Evolutionary conservation across 2,329 filamentous ascomycete genomes (phyloP).

Genomic region (Ceratocystis diversiconidia): DNA sequence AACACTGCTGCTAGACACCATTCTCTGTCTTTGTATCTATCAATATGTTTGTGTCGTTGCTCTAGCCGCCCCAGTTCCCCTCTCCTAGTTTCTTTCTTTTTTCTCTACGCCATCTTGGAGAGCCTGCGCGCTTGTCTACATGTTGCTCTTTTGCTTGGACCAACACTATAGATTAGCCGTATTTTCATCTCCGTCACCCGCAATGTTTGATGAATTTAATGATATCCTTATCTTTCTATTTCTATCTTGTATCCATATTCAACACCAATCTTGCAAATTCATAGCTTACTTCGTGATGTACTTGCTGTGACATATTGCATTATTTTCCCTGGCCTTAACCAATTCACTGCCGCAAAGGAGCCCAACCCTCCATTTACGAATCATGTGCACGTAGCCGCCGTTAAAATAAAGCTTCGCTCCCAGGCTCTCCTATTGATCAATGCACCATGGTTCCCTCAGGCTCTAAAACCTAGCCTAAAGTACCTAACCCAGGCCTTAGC

Average conservation of each 20-base stretch:
- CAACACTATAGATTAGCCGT: too few species aligned
- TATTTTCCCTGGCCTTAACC: too few species aligned
- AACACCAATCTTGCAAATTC: too few species aligned
- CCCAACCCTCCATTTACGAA: too few species aligned
- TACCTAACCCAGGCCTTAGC: too few species aligned
- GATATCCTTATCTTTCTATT: too few species aligned
- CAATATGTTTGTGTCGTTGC: background rate
- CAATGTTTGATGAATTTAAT: too few species aligned
- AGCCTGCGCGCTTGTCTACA: background rate
- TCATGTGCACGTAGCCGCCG: background rate
- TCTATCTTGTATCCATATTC: too few species aligned
- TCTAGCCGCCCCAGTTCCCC: background rate
- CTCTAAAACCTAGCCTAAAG: background rate
- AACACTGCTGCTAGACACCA: slow-evolving; percentile 23
- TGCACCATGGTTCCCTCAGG: background rate
- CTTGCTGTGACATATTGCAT: too few species aligned
- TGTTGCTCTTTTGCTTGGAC: background rate
- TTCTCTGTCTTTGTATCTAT: background rate
- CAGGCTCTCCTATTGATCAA: background rate
- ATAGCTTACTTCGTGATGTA: too few species aligned
- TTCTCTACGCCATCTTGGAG: background rate
- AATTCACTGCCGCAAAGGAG: too few species aligned
- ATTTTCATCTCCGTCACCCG: too few species aligned
- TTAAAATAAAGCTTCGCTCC: background rate
- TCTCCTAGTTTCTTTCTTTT: background rate